Evolutionary conservation across 176 grass and related monocot species (phyloP), one percentile per base, ranked within the genome.

Genomic region (Avena atlantica): DNA sequence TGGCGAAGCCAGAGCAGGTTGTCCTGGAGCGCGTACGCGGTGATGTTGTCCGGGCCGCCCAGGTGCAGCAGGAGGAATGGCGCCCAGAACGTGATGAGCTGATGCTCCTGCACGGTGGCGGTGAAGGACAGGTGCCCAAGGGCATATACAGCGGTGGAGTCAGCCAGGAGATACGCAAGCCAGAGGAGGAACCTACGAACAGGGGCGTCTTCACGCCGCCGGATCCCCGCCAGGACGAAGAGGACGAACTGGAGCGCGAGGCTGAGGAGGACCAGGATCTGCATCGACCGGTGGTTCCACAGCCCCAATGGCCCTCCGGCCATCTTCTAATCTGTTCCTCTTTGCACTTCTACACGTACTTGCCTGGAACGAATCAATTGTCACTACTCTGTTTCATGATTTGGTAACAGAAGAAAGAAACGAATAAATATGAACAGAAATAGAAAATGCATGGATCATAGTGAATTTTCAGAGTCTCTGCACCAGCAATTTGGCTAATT

Each of bases 1-100:
- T 76, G 73, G 23, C 73, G 73, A 9, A 76, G 73, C 73, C 73
- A 76, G 73, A 76, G 73, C 73, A 52, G 47, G 24, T 52, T 76
- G 8, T 76, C 73, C 48, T 76, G 73, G 8, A 76, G 48, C 7
- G 73, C 73, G 0, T 76, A 76, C 7, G 73, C 73, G 8, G 73
- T 76, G 73, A 76, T 76, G 73, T 76, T 76, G 23, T 76, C 73
- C 7, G 73, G 73, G 7, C 73, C 73, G 23, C 73, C 73, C 3
- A 76, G 73, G 14, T 76, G 73, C 0, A 76, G 21, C 23, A 76
- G 73, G 23, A 76, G 73, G 48, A 76, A 76, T 1, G 73, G 73
- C 14, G 73, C 73, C 73, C 73, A 76, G 73, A 76, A 76, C 23
- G 23, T 24, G 0, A 76, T 48, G 0, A 76, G 47, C 48, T 31